These are phyloP conservation scores for Patellifolia procumbens DNA, from an alignment of 179 eudicot genomes.

Conservation along the genomic window DNA sequence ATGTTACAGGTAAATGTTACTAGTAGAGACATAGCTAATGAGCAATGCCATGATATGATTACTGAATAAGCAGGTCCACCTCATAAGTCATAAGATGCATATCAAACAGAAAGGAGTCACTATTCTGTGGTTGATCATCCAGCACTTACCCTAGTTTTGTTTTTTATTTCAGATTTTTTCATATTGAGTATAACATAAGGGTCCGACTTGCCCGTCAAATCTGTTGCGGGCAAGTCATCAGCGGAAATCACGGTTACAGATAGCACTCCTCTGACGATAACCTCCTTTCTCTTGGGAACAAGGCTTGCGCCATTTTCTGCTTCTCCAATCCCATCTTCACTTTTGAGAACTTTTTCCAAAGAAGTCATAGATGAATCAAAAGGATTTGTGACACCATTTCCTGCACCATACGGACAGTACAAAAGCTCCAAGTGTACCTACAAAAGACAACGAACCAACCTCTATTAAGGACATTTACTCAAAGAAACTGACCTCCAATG, in stretches of 20 bases:
- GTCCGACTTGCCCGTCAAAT: constrained; percentile 80
- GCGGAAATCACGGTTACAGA: constrained; percentile 81
- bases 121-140: not conserved
- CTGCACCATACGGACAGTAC: constrained; percentile 61
- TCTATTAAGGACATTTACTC: constrained; percentile 1
- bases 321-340: constrained; percentile 29
- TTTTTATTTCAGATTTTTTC: constrained; percentile 61
- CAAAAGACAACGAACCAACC: constrained; percentile 8
- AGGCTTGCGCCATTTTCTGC: constrained; percentile 40
- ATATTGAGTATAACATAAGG: constrained; percentile 66
- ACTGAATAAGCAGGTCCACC: not conserved
- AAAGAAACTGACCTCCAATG: not conserved
- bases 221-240: constrained; percentile 67
- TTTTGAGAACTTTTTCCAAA: constrained; percentile 66
- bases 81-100: not conserved
- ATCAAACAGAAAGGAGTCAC: constrained; percentile 1
- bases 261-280: constrained; percentile 79
- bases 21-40: not conserved
- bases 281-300: constrained; percentile 53
- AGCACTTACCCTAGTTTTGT: constrained; percentile 69
- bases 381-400: constrained; percentile 49
- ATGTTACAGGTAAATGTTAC: not conserved
- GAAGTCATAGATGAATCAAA: constrained; percentile 57
- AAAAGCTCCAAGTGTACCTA: constrained; percentile 93
- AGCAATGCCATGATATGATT: not conserved